A percentile compares a stretch with the other conserved stretches of the same genome.
Conservation (phyloP, 148 eudicot genomes). For the Cornus kousa region DNA sequence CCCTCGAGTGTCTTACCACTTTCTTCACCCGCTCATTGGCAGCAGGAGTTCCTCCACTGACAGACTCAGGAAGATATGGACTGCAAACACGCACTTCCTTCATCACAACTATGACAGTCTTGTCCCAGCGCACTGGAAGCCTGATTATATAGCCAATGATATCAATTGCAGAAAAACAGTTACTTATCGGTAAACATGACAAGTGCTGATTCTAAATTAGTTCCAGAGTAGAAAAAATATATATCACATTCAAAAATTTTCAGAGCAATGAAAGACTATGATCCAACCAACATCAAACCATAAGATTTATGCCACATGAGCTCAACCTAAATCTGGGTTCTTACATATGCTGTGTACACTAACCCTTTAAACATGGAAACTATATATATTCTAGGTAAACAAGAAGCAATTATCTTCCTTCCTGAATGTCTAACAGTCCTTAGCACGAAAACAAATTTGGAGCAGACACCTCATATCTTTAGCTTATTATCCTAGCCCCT, state of each 20-base stretch:
- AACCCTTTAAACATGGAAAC: not conserved
- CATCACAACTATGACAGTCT: constrained; percentile 91
- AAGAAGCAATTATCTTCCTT: not conserved
- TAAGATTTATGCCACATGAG: not conserved
- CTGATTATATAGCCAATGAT: constrained; percentile 31
- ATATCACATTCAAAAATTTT: not conserved
- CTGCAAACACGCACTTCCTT: constrained; percentile 82
- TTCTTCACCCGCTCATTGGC: constrained; percentile 94
- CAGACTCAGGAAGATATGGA: constrained; percentile 91
- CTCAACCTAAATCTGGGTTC: not conserved
- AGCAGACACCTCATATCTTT: not conserved
- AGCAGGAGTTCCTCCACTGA: constrained; percentile 85
- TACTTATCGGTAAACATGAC: not conserved
- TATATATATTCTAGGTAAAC: not conserved
- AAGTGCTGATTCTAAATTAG: not conserved
- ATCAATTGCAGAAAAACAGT: constrained; percentile 1
- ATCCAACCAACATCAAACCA: not conserved
- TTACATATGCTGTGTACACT: not conserved
- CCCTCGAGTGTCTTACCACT: constrained; percentile 66
- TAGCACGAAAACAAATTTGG: not conserved
- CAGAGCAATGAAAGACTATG: not conserved
- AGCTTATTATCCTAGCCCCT: not conserved
- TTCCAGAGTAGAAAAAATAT: not conserved
- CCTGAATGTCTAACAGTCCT: not conserved
- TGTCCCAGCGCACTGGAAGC: constrained; percentile 95